These are phyloP conservation scores for Chenopodium album DNA, from an alignment of 148 eudicot species.

Conservation along the genomic window DNA sequence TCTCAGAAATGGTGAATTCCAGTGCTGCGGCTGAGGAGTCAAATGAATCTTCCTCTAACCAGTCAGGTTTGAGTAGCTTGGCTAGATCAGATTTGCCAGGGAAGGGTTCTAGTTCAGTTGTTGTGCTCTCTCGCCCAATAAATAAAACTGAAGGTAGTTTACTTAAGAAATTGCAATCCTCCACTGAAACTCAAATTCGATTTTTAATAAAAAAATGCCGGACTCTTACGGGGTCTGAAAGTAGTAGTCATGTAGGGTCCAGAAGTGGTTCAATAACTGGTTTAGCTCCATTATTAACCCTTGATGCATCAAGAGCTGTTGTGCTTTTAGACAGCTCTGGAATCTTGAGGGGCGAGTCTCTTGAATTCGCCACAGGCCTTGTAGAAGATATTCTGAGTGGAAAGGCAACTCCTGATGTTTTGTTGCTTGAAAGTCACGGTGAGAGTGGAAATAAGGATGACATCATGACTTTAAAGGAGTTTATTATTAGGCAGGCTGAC, in stretches of 20 bases:
- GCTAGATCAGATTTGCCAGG: conserved; percentile 43
- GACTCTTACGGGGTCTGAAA: conserved; percentile 61
- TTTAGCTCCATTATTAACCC: conserved; percentile 67
- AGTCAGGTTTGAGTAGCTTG: conserved; percentile 44
- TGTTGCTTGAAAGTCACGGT: conserved; percentile 71
- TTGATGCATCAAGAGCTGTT: conserved; percentile 87
- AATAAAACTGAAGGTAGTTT: conserved; percentile 69
- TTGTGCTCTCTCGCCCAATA: conserved; percentile 72
- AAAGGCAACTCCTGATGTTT: conserved; percentile 73
- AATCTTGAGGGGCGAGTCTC: conserved; percentile 60
- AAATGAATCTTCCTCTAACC: conserved; percentile 47
- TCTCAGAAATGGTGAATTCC: conserved; percentile 49
- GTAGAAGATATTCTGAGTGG: conserved; percentile 78
- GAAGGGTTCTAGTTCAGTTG: conserved; percentile 70
- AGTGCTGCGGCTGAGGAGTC: conserved; percentile 50
- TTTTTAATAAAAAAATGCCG: conserved; percentile 88
- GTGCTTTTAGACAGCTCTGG: conserved; percentile 61
- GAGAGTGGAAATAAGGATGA: conserved; percentile 69
- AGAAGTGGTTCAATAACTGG: conserved; percentile 60
- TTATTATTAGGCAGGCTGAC: conserved; percentile 78
- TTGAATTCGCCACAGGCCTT: conserved; percentile 71
- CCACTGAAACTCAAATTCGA: conserved; percentile 86
- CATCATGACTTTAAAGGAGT: conserved; percentile 69
- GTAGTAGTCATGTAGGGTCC: conserved; percentile 54
- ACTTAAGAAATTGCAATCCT: conserved; percentile 70